These are phyloP conservation scores for Corymbia citriodora DNA, from an alignment of 441 rosid species.

Conservation along the genomic window DNA sequence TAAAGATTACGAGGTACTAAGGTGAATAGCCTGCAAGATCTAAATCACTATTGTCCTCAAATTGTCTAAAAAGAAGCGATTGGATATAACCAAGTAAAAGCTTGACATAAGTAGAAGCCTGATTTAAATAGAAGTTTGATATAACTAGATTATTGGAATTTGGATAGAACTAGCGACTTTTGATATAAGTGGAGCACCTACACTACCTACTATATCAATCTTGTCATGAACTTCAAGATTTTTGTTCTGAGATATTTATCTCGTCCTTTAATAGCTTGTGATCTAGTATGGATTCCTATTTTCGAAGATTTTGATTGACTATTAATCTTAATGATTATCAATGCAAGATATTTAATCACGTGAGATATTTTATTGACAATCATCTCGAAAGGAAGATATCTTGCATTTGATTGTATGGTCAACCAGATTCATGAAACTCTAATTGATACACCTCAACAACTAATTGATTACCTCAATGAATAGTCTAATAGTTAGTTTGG, in stretches of 20 bases:
- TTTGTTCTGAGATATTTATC: neutral
- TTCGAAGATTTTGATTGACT: neutral
- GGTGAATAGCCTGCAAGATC: neutral
- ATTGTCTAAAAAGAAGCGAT: neutral
- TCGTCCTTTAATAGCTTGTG: neutral
- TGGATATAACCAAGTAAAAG: neutral
- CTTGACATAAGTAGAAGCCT: no score
- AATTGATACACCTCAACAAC: no score
- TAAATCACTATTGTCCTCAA: neutral
- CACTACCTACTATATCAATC: neutral
- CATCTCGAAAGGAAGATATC: neutral
- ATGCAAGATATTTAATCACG: neutral
- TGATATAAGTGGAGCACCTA: neutral
- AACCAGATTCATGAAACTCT: no score
- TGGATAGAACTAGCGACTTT: no score
- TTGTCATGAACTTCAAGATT: neutral
- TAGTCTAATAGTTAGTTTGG: no score
- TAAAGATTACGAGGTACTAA: neutral
- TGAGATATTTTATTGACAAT: neutral
- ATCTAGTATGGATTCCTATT: neutral
- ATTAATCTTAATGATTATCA: neutral
- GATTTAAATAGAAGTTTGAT: neutral
- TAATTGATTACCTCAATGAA: no score
- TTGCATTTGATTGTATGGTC: neutral
- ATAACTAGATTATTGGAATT: no score